Evolutionary conservation across 2,329 filamentous ascomycete species (phyloP).

Genomic region (Paraconiothyrium brasiliense): DNA sequence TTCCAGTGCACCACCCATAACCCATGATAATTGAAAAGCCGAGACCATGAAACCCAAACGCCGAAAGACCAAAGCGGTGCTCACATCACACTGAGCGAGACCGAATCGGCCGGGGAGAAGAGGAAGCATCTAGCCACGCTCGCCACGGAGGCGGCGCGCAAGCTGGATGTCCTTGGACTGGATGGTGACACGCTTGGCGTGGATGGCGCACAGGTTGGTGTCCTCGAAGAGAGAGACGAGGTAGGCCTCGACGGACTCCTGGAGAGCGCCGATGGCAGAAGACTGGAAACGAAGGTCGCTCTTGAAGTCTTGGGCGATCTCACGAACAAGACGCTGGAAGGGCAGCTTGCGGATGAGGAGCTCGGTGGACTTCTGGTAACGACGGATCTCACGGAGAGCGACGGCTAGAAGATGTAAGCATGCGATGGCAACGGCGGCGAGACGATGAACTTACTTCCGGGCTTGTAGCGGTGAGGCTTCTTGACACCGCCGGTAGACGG

Average conservation of each 20-base stretch:
- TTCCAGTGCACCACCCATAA: conserved; percentile 48
- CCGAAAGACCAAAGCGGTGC: conserved; percentile 42
- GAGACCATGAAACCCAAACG: conserved; percentile 50
- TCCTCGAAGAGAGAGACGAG: conserved; percentile 96
- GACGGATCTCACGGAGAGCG: conserved; percentile 89
- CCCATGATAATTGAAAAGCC: conserved; percentile 44
- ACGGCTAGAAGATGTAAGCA: conserved; percentile 56
- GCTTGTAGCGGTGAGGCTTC: conserved; percentile 66
- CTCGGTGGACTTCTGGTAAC: conserved; percentile 89
- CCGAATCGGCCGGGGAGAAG: conserved; percentile 32
- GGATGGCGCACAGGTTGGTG: conserved; percentile 94
- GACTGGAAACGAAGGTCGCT: conserved; percentile 91
- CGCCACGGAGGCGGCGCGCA: conserved; percentile 68
- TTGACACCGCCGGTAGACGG: conserved; percentile 84
- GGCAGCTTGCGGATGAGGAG: conserved; percentile 83
- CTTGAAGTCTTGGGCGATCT: conserved; percentile 73
- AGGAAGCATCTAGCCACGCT: conserved; percentile 58
- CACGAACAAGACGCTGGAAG: conserved; percentile 80
- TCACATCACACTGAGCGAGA: conserved; percentile 36
- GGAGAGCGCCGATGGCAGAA: conserved; percentile 89
- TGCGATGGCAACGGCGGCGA: not conserved
- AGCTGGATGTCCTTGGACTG: conserved; percentile 98
- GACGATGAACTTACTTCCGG: conserved; percentile 54
- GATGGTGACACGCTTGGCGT: conserved; percentile 95
- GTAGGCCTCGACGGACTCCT: conserved; percentile 96